A percentile compares a stretch with the other conserved stretches of the same genome.
phyloP scores from a whole-genome alignment of 2,329 filamentous ascomycete species.

The Pestalotiopsis sp. region DNA sequence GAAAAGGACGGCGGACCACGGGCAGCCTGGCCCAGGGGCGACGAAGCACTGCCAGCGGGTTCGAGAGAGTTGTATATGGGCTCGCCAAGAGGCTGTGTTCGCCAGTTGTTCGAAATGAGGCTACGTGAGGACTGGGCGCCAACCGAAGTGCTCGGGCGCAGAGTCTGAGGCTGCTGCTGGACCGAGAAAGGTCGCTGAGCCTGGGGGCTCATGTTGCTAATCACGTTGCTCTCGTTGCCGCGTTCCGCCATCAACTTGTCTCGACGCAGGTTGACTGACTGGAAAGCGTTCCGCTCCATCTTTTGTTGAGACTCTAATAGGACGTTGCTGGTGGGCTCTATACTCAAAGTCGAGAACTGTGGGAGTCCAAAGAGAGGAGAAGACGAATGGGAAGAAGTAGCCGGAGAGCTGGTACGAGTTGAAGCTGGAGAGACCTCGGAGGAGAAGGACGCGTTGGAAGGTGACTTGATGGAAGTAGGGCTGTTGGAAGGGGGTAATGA shows the following conservation, averaged over 20 bases:
- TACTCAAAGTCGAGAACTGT: slow-evolving; percentile 15
- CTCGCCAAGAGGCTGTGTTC: slow-evolving; percentile 19
- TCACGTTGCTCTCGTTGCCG: slow-evolving; percentile 10
- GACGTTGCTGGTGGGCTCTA: slow-evolving; percentile 22
- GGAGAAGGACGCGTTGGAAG: slow-evolving; percentile 30
- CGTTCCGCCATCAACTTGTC: slow-evolving; percentile 27
- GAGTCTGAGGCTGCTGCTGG: slow-evolving; percentile 17
- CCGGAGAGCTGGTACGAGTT: slow-evolving; percentile 28
- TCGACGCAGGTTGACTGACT: slow-evolving; percentile 29
- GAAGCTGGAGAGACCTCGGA: slow-evolving; percentile 27
- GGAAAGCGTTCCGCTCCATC: slow-evolving; percentile 31
- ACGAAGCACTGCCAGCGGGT: not conserved
- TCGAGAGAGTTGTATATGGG: slow-evolving; percentile 22
- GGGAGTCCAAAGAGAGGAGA: slow-evolving; percentile 25
- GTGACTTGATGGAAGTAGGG: slow-evolving; percentile 23
- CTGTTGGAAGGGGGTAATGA: slow-evolving; percentile 19
- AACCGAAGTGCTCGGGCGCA: slow-evolving; percentile 19
- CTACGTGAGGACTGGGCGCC: slow-evolving; percentile 17
- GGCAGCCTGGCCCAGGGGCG: slow-evolving; percentile 11
- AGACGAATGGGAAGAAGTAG: slow-evolving; percentile 18
- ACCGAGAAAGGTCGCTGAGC: slow-evolving; percentile 11
- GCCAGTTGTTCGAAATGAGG: slow-evolving; percentile 32
- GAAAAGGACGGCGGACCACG: slow-evolving; percentile 15
- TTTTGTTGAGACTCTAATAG: slow-evolving; percentile 18
- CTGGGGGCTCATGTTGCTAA: slow-evolving; percentile 15